A percentile compares a stretch with the other conserved stretches of the same genome.
phyloP scores from a whole-genome alignment of 116 monocot genomes.

The Trichopus zeylanicus region DNA sequence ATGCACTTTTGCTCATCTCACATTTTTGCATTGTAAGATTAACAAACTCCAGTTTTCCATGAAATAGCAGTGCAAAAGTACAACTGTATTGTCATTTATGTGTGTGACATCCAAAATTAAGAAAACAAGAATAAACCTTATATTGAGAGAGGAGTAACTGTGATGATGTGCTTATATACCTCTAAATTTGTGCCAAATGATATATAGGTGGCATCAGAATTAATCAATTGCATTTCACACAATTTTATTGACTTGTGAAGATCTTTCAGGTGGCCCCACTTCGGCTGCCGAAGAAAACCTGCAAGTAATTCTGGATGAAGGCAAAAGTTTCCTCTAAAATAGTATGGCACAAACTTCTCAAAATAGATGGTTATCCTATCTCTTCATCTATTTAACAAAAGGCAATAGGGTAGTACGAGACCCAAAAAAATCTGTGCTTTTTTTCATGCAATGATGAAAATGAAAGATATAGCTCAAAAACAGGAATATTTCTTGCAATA shows the following conservation, averaged over 20 bases:
- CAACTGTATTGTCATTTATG: not conserved
- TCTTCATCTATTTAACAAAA: too few relatives aligned
- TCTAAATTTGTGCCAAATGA: constrained; percentile 27
- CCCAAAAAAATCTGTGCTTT: too few relatives aligned
- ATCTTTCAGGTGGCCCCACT: constrained; percentile 31
- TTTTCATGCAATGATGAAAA: too few relatives aligned
- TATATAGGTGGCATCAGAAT: constrained; percentile 18
- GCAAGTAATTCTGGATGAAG: constrained; percentile 4
- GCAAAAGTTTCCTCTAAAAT: not conserved
- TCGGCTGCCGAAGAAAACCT: constrained; percentile 35
- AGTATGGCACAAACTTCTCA: not conserved
- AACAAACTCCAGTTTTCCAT: not conserved
- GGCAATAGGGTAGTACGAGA: too few relatives aligned
- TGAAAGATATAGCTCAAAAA: too few relatives aligned
- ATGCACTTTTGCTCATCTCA: too few relatives aligned
- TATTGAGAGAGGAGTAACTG: not conserved
- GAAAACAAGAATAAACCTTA: too few relatives aligned
- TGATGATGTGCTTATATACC: constrained; percentile 11
- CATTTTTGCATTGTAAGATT: not conserved
- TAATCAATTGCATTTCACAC: constrained; percentile 22
- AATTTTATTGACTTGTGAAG: constrained; percentile 28
- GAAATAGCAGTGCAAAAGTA: not conserved
- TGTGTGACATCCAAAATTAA: not conserved
- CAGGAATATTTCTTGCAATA: too few relatives aligned
- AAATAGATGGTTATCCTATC: too few relatives aligned